phyloP scores from a whole-genome alignment of 2,329 filamentous ascomycete genomes.

The Hymenoscyphus fructigenus region DNA sequence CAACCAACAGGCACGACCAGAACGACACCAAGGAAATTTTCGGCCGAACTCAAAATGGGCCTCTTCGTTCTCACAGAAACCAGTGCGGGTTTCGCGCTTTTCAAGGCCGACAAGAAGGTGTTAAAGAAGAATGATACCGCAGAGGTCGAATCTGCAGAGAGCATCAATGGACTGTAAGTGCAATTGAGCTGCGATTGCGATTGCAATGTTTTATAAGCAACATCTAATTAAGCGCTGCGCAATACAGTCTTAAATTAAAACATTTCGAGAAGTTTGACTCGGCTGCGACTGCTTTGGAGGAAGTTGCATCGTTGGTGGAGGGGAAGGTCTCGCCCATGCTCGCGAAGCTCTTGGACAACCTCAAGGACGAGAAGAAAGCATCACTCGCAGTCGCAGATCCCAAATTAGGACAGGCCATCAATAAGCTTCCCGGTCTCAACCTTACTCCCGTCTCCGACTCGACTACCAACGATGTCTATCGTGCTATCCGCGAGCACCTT shows the following conservation, averaged over 20 bases:
- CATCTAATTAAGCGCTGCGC: slow-evolving; percentile 22
- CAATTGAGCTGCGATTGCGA: slow-evolving; percentile 23
- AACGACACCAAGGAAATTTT: slow-evolving; percentile 9
- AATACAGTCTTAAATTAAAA: slow-evolving; percentile 81
- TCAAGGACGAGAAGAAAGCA: slow-evolving; percentile 97
- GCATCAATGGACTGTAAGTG: slow-evolving; percentile 80
- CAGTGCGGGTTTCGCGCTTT: slow-evolving; percentile 83
- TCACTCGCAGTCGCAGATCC: slow-evolving; percentile 92
- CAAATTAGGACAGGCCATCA: slow-evolving; percentile 88
- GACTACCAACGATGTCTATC: slow-evolving; percentile 83
- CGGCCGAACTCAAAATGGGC: slow-evolving; percentile 60
- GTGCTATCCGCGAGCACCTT: slow-evolving; percentile 88
- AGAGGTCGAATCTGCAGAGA: slow-evolving; percentile 77
- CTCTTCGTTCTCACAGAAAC: slow-evolving; percentile 94
- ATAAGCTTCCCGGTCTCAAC: slow-evolving; percentile 84
- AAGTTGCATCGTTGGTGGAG: slow-evolving; percentile 84
- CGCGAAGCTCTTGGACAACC: slow-evolving; percentile 74
- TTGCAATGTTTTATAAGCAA: slow-evolving; percentile 9
- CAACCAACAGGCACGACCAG: slow-evolving; percentile 12
- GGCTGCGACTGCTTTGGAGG: slow-evolving; percentile 83
- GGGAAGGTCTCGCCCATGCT: slow-evolving; percentile 93
- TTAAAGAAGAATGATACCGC: slow-evolving; percentile 80
- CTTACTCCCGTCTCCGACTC: slow-evolving; percentile 83
- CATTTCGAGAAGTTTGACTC: slow-evolving; percentile 97
- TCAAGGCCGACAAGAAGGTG: slow-evolving; percentile 99